Evolutionary conservation across 2,329 filamentous ascomycete genomes (phyloP).

Genomic region (Penicillium sp.): DNA sequence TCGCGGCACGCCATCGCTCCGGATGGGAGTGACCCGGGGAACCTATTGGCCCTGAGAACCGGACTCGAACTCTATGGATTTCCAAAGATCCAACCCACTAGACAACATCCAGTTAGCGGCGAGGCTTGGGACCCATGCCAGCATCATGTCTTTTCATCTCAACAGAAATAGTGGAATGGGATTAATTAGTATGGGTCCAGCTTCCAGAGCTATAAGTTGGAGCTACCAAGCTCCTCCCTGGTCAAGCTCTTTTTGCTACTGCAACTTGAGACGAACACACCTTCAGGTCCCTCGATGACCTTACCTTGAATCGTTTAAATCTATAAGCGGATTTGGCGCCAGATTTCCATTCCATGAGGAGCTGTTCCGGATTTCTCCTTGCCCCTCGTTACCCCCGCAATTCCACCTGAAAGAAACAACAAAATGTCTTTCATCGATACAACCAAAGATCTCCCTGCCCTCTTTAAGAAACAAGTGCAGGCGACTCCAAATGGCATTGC

Average conservation of each 20-base stretch:
- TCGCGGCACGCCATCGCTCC: not conserved
- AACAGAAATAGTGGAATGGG: constrained; percentile 2
- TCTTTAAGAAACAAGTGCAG: constrained; percentile 69
- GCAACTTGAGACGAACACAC: not conserved
- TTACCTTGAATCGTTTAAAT: not conserved
- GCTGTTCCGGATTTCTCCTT: not conserved
- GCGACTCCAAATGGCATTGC: constrained; percentile 69
- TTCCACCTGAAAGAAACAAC: not conserved
- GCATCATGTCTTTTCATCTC: constrained; percentile 1
- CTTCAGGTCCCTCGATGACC: not conserved
- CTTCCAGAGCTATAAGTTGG: not conserved
- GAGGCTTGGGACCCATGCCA: not conserved
- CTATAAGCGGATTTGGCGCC: not conserved
- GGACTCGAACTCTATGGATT: not conserved
- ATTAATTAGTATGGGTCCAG: not conserved
- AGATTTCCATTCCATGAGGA: not conserved
- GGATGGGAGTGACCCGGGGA: constrained; percentile 3
- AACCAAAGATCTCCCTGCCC: constrained; percentile 69
- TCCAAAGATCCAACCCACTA: not conserved
- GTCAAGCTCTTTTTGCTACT: not conserved
- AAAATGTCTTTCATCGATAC: constrained; percentile 68
- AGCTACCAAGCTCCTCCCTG: not conserved
- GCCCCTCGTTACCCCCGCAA: not conserved
- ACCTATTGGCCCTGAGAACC: not conserved
- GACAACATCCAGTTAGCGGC: constrained; percentile 3